These are phyloP conservation scores for Botryobasidium botryosum DNA, from an alignment of 768 basidiomycete genomes.

Conservation along the genomic window DNA sequence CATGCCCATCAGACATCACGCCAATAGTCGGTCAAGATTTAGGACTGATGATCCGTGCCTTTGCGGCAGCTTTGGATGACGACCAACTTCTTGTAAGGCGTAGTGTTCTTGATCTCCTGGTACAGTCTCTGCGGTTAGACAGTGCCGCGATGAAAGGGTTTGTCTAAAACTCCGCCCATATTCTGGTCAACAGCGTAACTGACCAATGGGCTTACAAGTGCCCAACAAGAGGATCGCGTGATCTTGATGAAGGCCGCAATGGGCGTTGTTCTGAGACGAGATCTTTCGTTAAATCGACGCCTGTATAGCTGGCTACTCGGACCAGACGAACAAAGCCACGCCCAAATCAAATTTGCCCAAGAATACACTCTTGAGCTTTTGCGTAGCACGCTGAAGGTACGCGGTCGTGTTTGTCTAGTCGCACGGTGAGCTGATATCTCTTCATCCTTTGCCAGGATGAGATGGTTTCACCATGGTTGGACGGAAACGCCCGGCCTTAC, in stretches of 20 bases:
- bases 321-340: constrained; percentile 55
- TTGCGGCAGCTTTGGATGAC: constrained; percentile 82
- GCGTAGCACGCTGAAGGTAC: constrained; percentile 47
- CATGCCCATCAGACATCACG: constrained; percentile 34
- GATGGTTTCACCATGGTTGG: constrained; percentile 56
- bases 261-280: constrained; percentile 79
- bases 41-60: constrained; percentile 87
- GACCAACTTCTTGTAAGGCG: constrained; percentile 83
- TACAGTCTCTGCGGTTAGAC: constrained; percentile 59
- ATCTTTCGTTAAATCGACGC: constrained; percentile 82
- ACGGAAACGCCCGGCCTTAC: constrained; percentile 66
- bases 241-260: constrained; percentile 78
- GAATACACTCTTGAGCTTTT: constrained; percentile 58
- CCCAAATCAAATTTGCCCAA: constrained; percentile 54
- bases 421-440: no score
- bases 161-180: neutral
- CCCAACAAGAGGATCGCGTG: constrained; percentile 52
- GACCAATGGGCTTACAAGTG: constrained; percentile 1
- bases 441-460: constrained; percentile 36
- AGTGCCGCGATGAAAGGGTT: constrained; percentile 47
- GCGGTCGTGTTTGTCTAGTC: constrained; percentile 2
- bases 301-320: constrained; percentile 90
- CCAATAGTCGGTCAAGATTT: constrained; percentile 68
- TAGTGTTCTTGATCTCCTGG: constrained; percentile 66
- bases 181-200: neutral